Conservation (phyloP, 345 rosid genomes). For the Viola odorata region DNA sequence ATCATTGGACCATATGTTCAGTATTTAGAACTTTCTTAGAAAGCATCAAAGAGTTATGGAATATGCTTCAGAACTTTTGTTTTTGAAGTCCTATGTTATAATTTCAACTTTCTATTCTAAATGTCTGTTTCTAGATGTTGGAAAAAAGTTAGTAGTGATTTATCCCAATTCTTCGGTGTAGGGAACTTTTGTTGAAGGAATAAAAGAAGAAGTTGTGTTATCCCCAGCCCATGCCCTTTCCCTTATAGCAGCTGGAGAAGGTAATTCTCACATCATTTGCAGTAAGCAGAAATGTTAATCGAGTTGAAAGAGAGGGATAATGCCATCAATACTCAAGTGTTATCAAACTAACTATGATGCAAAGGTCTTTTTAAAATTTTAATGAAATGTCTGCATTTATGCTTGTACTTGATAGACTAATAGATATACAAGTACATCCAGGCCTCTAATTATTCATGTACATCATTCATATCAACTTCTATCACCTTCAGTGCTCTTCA, state of each 20-base stretch:
- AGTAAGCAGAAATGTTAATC: not conserved
- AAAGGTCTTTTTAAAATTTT: not conserved
- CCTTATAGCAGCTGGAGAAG: constrained; percentile 99
- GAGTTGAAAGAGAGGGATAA: not conserved
- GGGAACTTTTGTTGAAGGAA: constrained; percentile 99
- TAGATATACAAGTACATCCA: too few species aligned
- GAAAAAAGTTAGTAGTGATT: constrained; percentile 11
- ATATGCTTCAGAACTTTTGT: not conserved
- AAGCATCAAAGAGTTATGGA: not conserved
- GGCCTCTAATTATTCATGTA: too few species aligned
- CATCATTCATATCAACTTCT: too few species aligned
- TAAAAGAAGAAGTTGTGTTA: constrained; percentile 97
- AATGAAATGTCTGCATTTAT: too few species aligned
- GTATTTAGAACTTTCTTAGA: not conserved
- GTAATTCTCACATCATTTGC: constrained; percentile 36
- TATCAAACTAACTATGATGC: constrained; percentile 3
- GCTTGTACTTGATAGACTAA: too few species aligned
- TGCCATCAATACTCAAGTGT: not conserved
- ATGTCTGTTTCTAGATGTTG: constrained; percentile 1
- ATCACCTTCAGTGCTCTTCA: not conserved
- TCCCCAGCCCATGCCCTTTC: constrained; percentile 99
- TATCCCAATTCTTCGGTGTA: constrained; percentile 26
- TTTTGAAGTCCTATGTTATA: not conserved
- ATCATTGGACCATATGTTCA: not conserved
- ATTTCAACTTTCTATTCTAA: not conserved